Base-by-base conservation (phyloP, 1,284 basidiomycete genomes). In the Somion occarium region DNA sequence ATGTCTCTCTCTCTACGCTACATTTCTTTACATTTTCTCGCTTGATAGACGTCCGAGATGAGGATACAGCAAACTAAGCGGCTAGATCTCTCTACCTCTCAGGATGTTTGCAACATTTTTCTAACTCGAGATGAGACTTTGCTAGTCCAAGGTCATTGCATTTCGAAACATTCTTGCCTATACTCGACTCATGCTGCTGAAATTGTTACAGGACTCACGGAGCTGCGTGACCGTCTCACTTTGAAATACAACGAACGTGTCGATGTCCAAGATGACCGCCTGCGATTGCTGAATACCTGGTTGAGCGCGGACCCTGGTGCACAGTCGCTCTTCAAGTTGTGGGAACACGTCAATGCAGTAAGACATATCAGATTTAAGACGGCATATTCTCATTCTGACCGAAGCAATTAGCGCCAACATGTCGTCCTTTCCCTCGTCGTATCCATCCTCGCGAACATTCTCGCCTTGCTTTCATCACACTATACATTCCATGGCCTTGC, bases 401-500 rank as follows among this genome's bases (percentile, higher is more conserved):
- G 24, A 37, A 44, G 25, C 48, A 47, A 56, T 22, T 54, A 82
- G 76, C 69, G 73, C 37, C 73, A 82, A 68, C 67, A 68, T 5
- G 64, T 73, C 1, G 59, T 75, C 7, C 63, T 74, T 24, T 64
- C 76, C 0, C 63, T 78, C 2, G 56, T 84, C 22, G 54, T 82
- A 1, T 79, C 82, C 1, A 58, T 83, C 0, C 60, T 90, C 3
- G 73, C 83, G 0, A 73, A 76, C 0, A 56, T 88, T 13, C 59
- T 91, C 49, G 72, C 67, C 2, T 65, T 91, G 0, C 68, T 87
- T 15, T 82, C 85, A 2, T 70, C 73, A 2, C 85, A 90, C 51
- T 83, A 85, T 55, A 74, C 79, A 0, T 78, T 80, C 59, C 88
- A 89, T 56, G 53, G 72, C 0, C 64, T 78, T 27, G 88, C 83